Percentiles rank a stretch among this genome's conserved stretches.
Evolutionary conservation across 2,329 filamentous ascomycete genomes (phyloP).

Genomic region (Knufia fluminis): DNA sequence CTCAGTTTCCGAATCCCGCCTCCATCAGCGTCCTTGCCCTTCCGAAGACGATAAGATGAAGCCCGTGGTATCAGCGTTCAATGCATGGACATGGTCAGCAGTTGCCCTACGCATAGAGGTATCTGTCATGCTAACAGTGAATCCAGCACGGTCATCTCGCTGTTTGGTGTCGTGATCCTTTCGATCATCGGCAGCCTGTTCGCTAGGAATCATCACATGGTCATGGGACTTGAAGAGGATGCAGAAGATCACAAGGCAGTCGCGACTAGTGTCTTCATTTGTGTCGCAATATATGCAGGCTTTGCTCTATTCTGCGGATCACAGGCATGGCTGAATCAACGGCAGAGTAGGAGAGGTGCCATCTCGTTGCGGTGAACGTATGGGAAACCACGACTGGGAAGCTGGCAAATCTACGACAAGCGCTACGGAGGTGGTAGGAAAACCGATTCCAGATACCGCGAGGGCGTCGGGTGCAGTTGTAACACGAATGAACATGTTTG

Average conservation of each 20-base stretch:
- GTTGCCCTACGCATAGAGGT: not conserved
- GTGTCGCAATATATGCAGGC: conserved; percentile 74
- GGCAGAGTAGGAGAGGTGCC: conserved; percentile 72
- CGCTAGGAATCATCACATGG: conserved; percentile 68
- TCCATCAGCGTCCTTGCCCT: conserved; percentile 1
- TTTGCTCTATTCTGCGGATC: conserved; percentile 89
- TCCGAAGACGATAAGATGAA: conserved; percentile 63
- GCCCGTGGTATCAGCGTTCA: conserved; percentile 81
- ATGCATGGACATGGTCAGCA: conserved; percentile 88
- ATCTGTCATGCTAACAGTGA: not conserved
- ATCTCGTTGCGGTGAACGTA: conserved; percentile 52
- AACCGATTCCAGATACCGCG: not conserved
- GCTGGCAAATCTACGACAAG: not conserved
- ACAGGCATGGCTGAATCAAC: conserved; percentile 76
- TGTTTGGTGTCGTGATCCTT: conserved; percentile 57
- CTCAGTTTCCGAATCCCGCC: not conserved
- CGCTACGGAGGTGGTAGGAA: not conserved
- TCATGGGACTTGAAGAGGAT: conserved; percentile 64
- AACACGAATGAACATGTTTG: too few species aligned
- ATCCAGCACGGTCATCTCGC: conserved; percentile 60
- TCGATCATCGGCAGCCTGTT: conserved; percentile 63
- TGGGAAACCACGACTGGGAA: not conserved
- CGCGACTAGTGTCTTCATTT: conserved; percentile 74
- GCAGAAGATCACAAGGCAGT: conserved; percentile 62
- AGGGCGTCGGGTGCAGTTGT: too few species aligned